Conservation (phyloP, 139 green algal species). For the Chlorella ohadii region DNA sequence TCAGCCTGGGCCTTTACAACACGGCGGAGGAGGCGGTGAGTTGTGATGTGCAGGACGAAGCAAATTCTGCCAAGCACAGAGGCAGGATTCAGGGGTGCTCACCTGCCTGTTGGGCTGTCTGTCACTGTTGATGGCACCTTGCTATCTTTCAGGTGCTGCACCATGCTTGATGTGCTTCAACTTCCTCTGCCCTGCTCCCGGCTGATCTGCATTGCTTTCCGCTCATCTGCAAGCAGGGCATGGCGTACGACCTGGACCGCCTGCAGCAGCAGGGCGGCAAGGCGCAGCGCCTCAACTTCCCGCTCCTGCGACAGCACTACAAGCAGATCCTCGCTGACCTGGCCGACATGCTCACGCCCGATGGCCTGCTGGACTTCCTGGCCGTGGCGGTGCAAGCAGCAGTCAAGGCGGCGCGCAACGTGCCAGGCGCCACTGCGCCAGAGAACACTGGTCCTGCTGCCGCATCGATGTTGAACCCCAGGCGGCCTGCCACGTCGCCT, state of each 20-base stretch:
- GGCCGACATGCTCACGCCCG: background rate
- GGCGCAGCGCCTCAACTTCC: slow-evolving; percentile 41
- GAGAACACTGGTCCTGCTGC: slow-evolving; percentile 4
- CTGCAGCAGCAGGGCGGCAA: slow-evolving; percentile 29
- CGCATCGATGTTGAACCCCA: background rate
- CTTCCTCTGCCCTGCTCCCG: no score
- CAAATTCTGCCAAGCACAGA: no score
- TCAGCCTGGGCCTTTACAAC: slow-evolving; percentile 30
- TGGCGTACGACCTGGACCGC: slow-evolving; percentile 30
- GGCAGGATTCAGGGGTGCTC: no score
- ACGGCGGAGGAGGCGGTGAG: slow-evolving; percentile 27
- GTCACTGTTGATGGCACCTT: no score
- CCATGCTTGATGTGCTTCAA: no score
- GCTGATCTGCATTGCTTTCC: no score
- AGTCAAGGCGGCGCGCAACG: slow-evolving; percentile 1
- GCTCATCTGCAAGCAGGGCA: background rate
- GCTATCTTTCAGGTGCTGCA: no score
- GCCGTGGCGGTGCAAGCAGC: slow-evolving; percentile 19
- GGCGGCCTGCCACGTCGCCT: background rate
- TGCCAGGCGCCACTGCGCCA: background rate
- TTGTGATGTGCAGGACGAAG: no score
- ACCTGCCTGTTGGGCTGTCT: no score
- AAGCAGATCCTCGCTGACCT: slow-evolving; percentile 22
- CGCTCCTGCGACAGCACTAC: slow-evolving; percentile 27
- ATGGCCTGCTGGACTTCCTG: slow-evolving; percentile 28